These are phyloP conservation scores for Sporisorium exsertum DNA, from an alignment of 1,284 basidiomycete species.

Conservation along the genomic window DNA sequence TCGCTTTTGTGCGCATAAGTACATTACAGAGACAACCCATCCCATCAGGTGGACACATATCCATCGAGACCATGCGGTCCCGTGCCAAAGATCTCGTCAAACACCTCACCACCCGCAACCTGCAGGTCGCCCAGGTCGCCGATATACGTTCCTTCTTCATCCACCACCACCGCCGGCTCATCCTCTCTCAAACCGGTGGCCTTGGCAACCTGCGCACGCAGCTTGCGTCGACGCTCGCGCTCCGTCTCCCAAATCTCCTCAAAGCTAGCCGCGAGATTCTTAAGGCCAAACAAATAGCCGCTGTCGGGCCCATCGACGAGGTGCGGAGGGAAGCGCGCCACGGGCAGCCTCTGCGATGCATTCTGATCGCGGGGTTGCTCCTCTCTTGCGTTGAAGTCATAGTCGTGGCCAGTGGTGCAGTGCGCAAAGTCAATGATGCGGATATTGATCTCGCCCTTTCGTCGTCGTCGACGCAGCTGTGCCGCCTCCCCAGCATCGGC, in stretches of 20 bases:
- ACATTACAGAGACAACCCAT: not conserved
- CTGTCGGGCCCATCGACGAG: conserved; percentile 88
- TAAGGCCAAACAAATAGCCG: conserved; percentile 91
- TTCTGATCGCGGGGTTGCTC: not conserved
- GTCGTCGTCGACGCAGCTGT: conserved; percentile 25
- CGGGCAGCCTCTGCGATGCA: conserved; percentile 27
- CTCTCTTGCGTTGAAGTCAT: conserved; percentile 73
- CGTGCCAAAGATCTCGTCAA: conserved; percentile 66
- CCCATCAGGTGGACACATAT: conserved; percentile 52
- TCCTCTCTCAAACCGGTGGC: conserved; percentile 14
- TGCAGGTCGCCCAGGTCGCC: conserved; percentile 57
- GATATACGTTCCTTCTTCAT: conserved; percentile 34
- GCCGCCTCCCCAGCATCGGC: conserved; percentile 12
- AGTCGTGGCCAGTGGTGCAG: conserved; percentile 94
- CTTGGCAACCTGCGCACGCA: conserved; percentile 2
- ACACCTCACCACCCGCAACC: conserved; percentile 65
- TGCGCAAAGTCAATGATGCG: conserved; percentile 99
- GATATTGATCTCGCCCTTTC: conserved; percentile 90
- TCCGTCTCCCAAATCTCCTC: conserved; percentile 72
- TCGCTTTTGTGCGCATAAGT: not conserved
- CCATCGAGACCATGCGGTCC: conserved; percentile 49
- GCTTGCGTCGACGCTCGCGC: conserved; percentile 38
- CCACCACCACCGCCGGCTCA: conserved; percentile 18
- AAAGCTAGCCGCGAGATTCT: conserved; percentile 77
- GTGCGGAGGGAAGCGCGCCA: conserved; percentile 82